Evolutionary conservation across 768 basidiomycete genomes (phyloP).

Genomic region (Lyophyllum semitale): DNA sequence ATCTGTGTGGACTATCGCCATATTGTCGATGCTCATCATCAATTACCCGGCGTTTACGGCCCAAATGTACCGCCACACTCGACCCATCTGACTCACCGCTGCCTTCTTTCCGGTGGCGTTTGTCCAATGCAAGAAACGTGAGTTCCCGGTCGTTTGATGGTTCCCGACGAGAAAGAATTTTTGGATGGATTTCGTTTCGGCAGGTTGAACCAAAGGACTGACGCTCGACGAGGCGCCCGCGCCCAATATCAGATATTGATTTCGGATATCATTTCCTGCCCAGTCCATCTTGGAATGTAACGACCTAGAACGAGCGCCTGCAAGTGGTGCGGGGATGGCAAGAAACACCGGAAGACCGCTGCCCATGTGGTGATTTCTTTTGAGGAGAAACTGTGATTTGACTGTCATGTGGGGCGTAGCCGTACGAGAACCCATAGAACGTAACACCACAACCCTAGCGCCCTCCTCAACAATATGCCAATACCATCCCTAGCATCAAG

Average conservation of each 20-base stretch:
- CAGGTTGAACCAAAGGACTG: not conserved
- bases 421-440: no score
- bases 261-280: not conserved
- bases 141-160: not conserved
- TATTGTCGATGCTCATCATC: conserved; percentile 7
- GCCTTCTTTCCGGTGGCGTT: conserved; percentile 13
- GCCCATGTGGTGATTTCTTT: no score
- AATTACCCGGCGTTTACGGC: conserved; percentile 14
- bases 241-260: not conserved
- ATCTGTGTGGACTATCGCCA: not conserved
- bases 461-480: no score
- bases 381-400: no score
- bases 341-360: no score
- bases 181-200: not conserved
- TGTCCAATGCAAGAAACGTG: not conserved
- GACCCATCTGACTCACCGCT: conserved; percentile 6
- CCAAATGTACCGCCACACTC: not conserved
- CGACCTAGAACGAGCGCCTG: not conserved
- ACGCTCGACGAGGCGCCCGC: not conserved
- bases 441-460: no score
- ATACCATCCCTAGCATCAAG: no score
- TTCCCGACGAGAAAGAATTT: not conserved
- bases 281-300: not conserved
- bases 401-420: no score
- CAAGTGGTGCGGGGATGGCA: no score